phyloP scores from a whole-genome alignment of 2,329 filamentous ascomycete genomes.

The Tolypocladium ophioglossoides region DNA sequence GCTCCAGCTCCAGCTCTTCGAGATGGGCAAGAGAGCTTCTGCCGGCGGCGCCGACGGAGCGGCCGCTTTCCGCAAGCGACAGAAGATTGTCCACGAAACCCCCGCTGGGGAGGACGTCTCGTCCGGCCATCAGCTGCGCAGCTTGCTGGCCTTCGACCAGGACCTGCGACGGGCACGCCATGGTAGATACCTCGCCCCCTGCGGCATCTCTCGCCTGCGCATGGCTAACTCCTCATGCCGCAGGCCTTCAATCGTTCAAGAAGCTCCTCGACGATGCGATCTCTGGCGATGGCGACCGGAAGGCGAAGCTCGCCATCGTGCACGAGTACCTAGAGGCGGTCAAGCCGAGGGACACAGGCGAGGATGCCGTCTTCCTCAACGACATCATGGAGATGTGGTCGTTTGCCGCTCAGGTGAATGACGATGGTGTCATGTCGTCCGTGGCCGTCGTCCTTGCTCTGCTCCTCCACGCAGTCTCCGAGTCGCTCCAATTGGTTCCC shows the following conservation, averaged over 20 bases:
- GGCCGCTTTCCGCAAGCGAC: constrained; percentile 37
- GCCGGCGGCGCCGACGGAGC: constrained; percentile 27
- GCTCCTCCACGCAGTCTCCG: constrained; percentile 68
- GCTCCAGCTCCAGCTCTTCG: neutral
- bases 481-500: constrained; percentile 60
- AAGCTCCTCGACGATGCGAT: constrained; percentile 57
- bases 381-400: constrained; percentile 86
- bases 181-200: constrained; percentile 28
- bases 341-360: constrained; percentile 32
- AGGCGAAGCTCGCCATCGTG: constrained; percentile 44
- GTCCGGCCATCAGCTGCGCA: constrained; percentile 55
- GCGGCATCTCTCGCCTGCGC: neutral
- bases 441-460: constrained; percentile 73
- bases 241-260: constrained; percentile 61
- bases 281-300: constrained; percentile 31
- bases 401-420: constrained; percentile 67
- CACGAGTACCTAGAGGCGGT: constrained; percentile 55
- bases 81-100: constrained; percentile 44
- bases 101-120: constrained; percentile 51
- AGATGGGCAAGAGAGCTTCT: constrained; percentile 35
- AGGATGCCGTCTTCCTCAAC: constrained; percentile 52
- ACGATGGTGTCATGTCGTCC: constrained; percentile 71
- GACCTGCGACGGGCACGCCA: constrained; percentile 57
- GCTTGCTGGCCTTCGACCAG: constrained; percentile 61
- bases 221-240: neutral